These are phyloP conservation scores for Tillandsia fasciculata DNA, from an alignment of 176 grass and related monocot genomes.

Conservation along the genomic window DNA sequence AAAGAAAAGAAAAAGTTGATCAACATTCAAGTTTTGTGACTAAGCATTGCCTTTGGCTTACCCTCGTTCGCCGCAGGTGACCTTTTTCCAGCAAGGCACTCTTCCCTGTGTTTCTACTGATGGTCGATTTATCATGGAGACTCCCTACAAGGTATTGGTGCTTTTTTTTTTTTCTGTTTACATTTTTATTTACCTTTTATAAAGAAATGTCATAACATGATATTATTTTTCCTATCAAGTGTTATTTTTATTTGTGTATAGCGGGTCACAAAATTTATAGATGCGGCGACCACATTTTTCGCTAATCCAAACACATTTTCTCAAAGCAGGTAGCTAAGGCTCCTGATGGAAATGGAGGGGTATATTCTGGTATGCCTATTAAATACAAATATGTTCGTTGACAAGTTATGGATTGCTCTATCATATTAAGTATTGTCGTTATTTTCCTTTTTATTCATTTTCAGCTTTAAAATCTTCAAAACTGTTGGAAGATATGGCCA, in stretches of 20 bases:
- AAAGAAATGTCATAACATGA: neutral
- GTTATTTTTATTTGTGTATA: neutral
- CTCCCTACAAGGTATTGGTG: conserved; percentile 54
- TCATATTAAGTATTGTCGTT: neutral
- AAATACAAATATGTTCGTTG: neutral
- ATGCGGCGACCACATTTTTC: neutral
- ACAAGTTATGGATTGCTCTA: neutral
- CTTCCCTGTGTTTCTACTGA: conserved; percentile 85
- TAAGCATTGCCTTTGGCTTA: conserved; percentile 11
- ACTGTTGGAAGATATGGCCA: conserved; percentile 80
- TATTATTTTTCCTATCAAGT: neutral
- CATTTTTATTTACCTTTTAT: too few relatives aligned
- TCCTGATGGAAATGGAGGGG: conserved; percentile 97
- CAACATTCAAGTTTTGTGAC: conserved; percentile 9
- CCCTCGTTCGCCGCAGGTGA: conserved; percentile 46
- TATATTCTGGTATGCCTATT: conserved; percentile 63
- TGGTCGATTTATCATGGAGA: conserved; percentile 99
- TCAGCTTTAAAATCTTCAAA: conserved; percentile 75
- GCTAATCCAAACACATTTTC: conserved; percentile 10
- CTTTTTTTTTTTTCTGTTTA: neutral
- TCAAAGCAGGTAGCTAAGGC: conserved; percentile 78
- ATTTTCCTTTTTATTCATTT: conserved; percentile 8
- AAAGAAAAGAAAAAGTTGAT: conserved; percentile 6
- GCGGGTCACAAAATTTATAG: too few relatives aligned
- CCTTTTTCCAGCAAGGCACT: conserved; percentile 96